Percentiles rank a stretch among this genome's conserved stretches.
phyloP scores from a whole-genome alignment of 176 grass and related monocot genomes.

The Juncus effusus region DNA sequence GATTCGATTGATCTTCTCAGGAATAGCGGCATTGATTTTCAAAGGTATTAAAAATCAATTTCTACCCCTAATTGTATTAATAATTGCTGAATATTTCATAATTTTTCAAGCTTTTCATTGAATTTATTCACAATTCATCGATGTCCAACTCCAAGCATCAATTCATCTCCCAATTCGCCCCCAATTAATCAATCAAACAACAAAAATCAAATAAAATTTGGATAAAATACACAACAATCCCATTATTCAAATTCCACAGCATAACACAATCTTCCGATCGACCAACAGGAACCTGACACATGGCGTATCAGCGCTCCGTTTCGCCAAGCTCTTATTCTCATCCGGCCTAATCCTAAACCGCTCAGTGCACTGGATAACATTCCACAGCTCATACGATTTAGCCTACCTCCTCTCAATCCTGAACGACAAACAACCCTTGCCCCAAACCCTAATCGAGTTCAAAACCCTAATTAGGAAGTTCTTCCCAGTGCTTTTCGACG shows the following conservation, averaged over 20 bases:
- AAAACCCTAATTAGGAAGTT: slow-evolving; percentile 54
- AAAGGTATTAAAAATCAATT: too few species aligned
- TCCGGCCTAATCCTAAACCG: slow-evolving; percentile 49
- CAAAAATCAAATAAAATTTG: too few species aligned
- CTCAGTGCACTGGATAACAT: slow-evolving; percentile 54
- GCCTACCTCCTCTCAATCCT: slow-evolving; percentile 56
- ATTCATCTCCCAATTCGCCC: too few species aligned
- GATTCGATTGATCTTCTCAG: slow-evolving; percentile 59
- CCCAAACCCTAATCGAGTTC: slow-evolving; percentile 42
- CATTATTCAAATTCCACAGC: too few species aligned
- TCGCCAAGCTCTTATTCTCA: slow-evolving; percentile 65
- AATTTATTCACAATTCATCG: too few species aligned
- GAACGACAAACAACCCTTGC: slow-evolving; percentile 30
- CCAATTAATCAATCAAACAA: too few species aligned
- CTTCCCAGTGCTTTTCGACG: slow-evolving; percentile 59
- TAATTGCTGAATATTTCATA: too few species aligned
- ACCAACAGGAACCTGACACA: slow-evolving; percentile 16
- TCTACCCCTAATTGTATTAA: too few species aligned
- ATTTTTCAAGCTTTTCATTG: too few species aligned
- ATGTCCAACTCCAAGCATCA: too few species aligned
- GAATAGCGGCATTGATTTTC: too few species aligned
- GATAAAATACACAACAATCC: too few species aligned
- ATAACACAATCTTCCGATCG: slow-evolving; percentile 36
- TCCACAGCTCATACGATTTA: slow-evolving; percentile 64
- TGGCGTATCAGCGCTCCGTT: slow-evolving; percentile 36